These are phyloP conservation scores for Kingdonia uniflora DNA, from an alignment of 164 flowering plant genomes.

Conservation along the genomic window DNA sequence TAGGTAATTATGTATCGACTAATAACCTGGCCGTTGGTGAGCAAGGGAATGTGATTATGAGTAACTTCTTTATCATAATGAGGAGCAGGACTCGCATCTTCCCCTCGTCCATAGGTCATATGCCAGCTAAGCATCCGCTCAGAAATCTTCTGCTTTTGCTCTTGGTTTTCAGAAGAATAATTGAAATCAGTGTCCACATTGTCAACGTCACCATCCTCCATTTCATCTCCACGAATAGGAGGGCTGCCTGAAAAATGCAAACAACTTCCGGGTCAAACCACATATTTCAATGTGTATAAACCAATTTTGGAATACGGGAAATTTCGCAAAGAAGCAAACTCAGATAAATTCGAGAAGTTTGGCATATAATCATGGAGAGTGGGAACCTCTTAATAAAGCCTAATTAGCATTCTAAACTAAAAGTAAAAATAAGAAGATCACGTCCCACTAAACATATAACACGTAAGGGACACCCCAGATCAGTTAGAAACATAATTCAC, in stretches of 20 bases:
- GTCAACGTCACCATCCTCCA: constrained; percentile 30
- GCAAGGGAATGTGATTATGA: constrained; percentile 56
- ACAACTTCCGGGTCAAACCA: no score
- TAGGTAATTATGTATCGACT: neutral
- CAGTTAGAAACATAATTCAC: no score
- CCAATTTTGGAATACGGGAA: no score
- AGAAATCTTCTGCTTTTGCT: constrained; percentile 25
- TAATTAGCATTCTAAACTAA: no score
- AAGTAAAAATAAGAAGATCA: no score
- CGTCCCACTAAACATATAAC: no score
- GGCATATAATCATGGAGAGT: no score
- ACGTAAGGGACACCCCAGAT: no score
- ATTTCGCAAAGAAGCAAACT: no score
- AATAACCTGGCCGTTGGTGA: constrained; percentile 51
- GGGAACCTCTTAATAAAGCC: no score
- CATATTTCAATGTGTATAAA: no score
- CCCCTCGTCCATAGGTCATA: constrained; percentile 56
- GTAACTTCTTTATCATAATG: constrained; percentile 66
- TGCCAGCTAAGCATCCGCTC: constrained; percentile 27
- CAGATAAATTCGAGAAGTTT: no score
- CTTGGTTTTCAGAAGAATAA: constrained; percentile 42
- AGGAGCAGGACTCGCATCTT: constrained; percentile 36
- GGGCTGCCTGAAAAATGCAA: constrained; percentile 8
- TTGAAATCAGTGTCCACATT: constrained; percentile 33
- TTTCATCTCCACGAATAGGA: constrained; percentile 38